Percentiles rank a stretch among this genome's conserved stretches.
phyloP scores from a whole-genome alignment of 2,329 filamentous ascomycete species.

The Alternaria incomplexa region DNA sequence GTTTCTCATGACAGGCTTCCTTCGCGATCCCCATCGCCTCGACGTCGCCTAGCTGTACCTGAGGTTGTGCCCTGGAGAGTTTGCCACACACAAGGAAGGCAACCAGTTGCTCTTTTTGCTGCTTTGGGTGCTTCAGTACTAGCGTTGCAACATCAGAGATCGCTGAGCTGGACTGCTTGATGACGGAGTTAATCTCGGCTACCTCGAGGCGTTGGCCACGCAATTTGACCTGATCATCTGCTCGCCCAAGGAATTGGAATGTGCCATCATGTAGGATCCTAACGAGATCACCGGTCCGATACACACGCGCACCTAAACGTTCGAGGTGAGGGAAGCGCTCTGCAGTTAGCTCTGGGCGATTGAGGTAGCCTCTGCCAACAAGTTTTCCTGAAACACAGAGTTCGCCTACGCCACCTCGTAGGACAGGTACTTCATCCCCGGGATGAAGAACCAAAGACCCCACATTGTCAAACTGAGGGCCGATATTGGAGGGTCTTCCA shows the following conservation, averaged over 20 bases:
- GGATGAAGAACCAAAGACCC: conserved; percentile 79
- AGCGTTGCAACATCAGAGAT: conserved; percentile 77
- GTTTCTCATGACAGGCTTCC: conserved; percentile 68
- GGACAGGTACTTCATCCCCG: conserved; percentile 71
- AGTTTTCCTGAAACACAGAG: conserved; percentile 86
- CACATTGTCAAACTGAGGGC: conserved; percentile 84
- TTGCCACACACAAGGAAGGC: conserved; percentile 65
- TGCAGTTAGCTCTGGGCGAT: conserved; percentile 75
- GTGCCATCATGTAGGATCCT: conserved; percentile 79
- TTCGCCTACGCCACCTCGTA: conserved; percentile 82
- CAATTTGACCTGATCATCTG: conserved; percentile 91
- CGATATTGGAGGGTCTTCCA: conserved; percentile 87
- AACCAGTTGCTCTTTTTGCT: conserved; percentile 82
- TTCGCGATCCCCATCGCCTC: conserved; percentile 28
- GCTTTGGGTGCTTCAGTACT: conserved; percentile 72
- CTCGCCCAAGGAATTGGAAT: conserved; percentile 85
- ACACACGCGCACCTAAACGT: conserved; percentile 61
- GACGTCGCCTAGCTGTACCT: conserved; percentile 26
- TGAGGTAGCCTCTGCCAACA: conserved; percentile 88
- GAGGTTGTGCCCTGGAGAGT: conserved; percentile 19
- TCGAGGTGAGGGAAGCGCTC: conserved; percentile 75
- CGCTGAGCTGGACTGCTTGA: conserved; percentile 64
- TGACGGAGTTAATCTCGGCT: conserved; percentile 86
- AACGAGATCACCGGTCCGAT: conserved; percentile 89
- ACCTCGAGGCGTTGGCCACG: conserved; percentile 88